Conservation (phyloP, 2,329 filamentous ascomycete genomes). For the Trichoderma endophyticum region DNA sequence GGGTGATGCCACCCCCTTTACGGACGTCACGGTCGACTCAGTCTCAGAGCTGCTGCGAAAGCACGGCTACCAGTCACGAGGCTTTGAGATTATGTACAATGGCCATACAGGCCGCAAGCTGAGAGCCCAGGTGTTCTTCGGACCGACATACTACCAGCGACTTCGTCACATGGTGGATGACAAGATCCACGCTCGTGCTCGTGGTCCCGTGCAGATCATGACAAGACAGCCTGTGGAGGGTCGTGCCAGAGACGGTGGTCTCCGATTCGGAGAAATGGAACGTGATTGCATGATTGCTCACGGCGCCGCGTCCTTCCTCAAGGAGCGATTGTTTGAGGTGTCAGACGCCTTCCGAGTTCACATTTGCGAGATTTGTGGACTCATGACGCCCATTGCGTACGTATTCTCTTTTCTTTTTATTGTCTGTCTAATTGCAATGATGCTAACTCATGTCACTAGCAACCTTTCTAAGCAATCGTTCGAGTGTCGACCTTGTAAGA, state of each 20-base stretch:
- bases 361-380: constrained; percentile 95
- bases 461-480: constrained; percentile 95
- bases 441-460: constrained; percentile 47
- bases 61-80: constrained; percentile 93
- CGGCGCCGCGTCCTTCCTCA: constrained; percentile 92
- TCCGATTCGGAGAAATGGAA: constrained; percentile 99
- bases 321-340: constrained; percentile 95
- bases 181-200: constrained; percentile 98
- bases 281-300: constrained; percentile 99
- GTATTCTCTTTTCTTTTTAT: constrained; percentile 38
- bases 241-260: constrained; percentile 94
- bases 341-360: constrained; percentile 97
- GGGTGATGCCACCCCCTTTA: constrained; percentile 96
- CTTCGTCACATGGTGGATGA: constrained; percentile 99
- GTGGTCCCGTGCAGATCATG: constrained; percentile 94
- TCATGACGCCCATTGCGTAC: constrained; percentile 99
- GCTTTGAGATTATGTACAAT: constrained; percentile 98
- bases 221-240: constrained; percentile 96
- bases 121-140: constrained; percentile 91
- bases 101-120: constrained; percentile 95
- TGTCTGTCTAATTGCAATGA: neutral
- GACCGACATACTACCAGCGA: constrained; percentile 97
- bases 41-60: constrained; percentile 82
- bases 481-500: constrained; percentile 96
- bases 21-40: constrained; percentile 92